phyloP scores from a whole-genome alignment of 352 stramenopile genomes.

The Phytopythium litorale region DNA sequence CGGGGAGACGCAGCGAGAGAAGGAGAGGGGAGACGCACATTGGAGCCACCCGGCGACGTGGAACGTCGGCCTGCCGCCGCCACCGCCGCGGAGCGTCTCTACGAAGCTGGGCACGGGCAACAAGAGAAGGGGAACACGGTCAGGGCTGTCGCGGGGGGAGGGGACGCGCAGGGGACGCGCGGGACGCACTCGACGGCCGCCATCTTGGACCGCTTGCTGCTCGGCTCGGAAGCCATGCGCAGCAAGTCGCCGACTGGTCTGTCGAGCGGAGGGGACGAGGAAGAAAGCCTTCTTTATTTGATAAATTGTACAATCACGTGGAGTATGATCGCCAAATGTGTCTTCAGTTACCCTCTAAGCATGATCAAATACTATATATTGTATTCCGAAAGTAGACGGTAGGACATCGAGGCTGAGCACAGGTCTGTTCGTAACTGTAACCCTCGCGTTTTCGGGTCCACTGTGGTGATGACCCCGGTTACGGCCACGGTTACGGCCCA shows the following conservation, averaged over 20 bases:
- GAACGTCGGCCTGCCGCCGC: conserved; percentile 34
- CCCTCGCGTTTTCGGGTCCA: too few species aligned
- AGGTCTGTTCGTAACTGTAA: too few species aligned
- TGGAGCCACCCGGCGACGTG: conserved; percentile 71
- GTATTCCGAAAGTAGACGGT: too few species aligned
- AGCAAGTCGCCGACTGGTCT: neutral
- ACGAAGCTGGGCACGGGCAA: conserved; percentile 21
- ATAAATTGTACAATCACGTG: too few species aligned
- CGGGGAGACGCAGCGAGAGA: neutral
- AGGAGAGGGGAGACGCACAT: conserved; percentile 24
- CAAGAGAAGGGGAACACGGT: neutral
- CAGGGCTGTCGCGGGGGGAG: neutral
- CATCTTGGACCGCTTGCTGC: conserved; percentile 33
- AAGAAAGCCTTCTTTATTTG: too few species aligned
- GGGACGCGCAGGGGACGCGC: neutral
- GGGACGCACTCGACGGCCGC: conserved; percentile 51
- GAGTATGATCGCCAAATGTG: too few species aligned
- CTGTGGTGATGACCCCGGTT: too few species aligned
- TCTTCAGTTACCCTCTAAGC: too few species aligned
- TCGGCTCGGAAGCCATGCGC: conserved; percentile 1
- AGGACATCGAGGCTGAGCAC: neutral
- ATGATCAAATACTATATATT: too few species aligned
- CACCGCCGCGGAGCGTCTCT: conserved; percentile 27
- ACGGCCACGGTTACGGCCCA: too few species aligned
- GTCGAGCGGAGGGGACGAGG: too few species aligned